Base-by-base conservation (phyloP, 164 flowering plant genomes). In the Kalanchoe fedtschenkoi region DNA sequence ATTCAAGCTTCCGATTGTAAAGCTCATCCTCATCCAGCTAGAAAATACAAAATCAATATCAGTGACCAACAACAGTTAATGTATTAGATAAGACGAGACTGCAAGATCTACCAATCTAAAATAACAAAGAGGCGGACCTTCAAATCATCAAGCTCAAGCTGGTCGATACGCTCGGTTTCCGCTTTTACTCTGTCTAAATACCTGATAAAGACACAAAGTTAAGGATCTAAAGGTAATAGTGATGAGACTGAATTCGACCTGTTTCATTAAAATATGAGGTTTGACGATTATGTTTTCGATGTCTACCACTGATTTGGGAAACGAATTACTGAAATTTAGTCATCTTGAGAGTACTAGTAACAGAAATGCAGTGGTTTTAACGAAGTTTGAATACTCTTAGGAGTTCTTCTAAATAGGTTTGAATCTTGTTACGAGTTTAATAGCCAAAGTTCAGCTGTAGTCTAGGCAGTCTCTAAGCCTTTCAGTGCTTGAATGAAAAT, bases 1-100 rank as follows among this genome's bases (percentile, higher is more conserved):
- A 84, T 71, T 91, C 97, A 15, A 95, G 77, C 75, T 78, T 90
- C 28, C 89, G 72, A 30, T 81, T 88, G 77, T 95, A 95, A 62
- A 68, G 83, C 68, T 91, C 97, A 7, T 95, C 99, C 38, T 90
- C 99, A 73, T 95, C 93, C 88, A 95, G 83, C 99, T 95, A 74
- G 62, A 74, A n/a, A 54, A 69, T 34, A 28, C 9, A 35, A 38
- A 9, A n/a, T 41, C 46, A 1, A 47, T 44, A 30, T 30, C 44
- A 42, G 54, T 62, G 2, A 22, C 35, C 24, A 58, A 5, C 33
- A 58, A 16, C 41, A 32, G 33, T 11, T 57, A 17, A 5, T 15
- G 5, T 33, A 5, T 5, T 3, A 34, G 6, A n/a, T 34, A 47
- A 22, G 26, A 24, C 3, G 30, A 47, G 30, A 29, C 29, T 24